Evolutionary conservation across 1,284 basidiomycete genomes (phyloP), one percentile per base, ranked within the genome.

Genomic region (Inonotus obliquus): DNA sequence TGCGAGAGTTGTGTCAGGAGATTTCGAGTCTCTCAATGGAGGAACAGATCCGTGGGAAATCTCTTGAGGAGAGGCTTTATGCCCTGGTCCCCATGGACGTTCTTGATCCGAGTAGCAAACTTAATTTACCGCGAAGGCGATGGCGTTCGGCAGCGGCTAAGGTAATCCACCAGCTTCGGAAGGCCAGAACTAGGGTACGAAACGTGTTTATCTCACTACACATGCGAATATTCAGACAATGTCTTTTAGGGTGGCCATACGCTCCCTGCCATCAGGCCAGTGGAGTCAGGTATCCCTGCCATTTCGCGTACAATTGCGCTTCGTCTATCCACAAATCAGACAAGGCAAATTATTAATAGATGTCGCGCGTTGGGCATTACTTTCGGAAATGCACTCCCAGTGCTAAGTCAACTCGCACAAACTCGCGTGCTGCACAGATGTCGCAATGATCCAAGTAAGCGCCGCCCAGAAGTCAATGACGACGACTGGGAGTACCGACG

Each of bases 401-500:
- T 81, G 3, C 71, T 85, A 29, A 77, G 74, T 2, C 85, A 87
- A 67, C 72, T 84, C n/a, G 82, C 81, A 0, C 71, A 82, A 54
- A 73, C 82, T 10, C 80, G 84, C 0, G 68, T 85, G 6, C 73
- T 86, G 21, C 78, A 79, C 57, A 75, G 77, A 49, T 75, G 73
- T 54, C 81, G 79, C 63, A 9, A 44, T 4, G 10, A 44, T n/a
- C 21, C 21, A 4, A 25, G 35, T n/a, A 2, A n/a, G 23, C 10
- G 41, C 7, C 17, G 4, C 7, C 32, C 11, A 11, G 73, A 2
- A 81, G 79, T 86, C 19, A 68, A 70, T 3, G 66, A 75, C 48
- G 74, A 75, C 13, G 83, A 86, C 66, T 86, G 85, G 85, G 74
- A 77, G 32, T 76, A 76, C 54, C 73, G 83, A 41, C 78, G 74